Evolutionary conservation across 225 moss, liverwort and hornwort genomes (phyloP).

Genomic region (Rhytidiadelphus loreus): DNA sequence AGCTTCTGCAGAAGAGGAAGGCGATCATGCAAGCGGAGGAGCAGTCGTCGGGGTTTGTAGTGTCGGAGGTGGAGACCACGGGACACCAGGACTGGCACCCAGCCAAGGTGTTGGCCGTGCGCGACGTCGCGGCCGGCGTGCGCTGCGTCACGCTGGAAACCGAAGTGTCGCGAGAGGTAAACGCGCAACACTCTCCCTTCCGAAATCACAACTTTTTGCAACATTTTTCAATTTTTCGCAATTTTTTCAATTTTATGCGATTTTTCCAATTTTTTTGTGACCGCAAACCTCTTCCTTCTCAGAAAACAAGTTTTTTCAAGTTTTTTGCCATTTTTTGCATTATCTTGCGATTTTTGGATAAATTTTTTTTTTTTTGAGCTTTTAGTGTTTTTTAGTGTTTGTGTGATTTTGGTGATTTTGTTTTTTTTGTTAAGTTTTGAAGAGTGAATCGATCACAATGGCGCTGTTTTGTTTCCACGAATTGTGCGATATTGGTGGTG

Average conservation of each 20-base stretch:
- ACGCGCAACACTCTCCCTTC: not conserved
- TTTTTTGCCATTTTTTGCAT: not conserved
- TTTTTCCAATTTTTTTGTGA: not conserved
- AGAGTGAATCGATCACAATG: not conserved
- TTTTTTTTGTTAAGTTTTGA: no score
- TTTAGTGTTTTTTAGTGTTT: not conserved
- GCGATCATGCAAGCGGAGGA: constrained; percentile 37
- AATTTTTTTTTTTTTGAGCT: not conserved
- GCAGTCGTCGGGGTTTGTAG: constrained; percentile 24
- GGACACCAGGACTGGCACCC: constrained; percentile 47
- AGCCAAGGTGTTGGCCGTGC: constrained; percentile 40
- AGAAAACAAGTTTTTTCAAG: no score
- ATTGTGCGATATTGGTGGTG: not conserved
- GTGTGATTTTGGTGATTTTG: not conserved
- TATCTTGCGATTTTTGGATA: not conserved
- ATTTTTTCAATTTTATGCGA: not conserved
- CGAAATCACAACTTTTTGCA: not conserved
- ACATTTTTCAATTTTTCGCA: not conserved
- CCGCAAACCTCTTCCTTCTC: not conserved
- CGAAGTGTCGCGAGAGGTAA: constrained; percentile 83
- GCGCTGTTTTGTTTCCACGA: not conserved
- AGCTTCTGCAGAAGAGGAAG: constrained; percentile 35
- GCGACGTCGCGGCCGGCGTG: constrained; percentile 51
- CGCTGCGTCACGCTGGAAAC: constrained; percentile 66
- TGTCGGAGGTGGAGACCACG: constrained; percentile 43